These are phyloP conservation scores for Claviceps arundinis DNA, from an alignment of 2,329 filamentous ascomycete genomes.

Conservation along the genomic window DNA sequence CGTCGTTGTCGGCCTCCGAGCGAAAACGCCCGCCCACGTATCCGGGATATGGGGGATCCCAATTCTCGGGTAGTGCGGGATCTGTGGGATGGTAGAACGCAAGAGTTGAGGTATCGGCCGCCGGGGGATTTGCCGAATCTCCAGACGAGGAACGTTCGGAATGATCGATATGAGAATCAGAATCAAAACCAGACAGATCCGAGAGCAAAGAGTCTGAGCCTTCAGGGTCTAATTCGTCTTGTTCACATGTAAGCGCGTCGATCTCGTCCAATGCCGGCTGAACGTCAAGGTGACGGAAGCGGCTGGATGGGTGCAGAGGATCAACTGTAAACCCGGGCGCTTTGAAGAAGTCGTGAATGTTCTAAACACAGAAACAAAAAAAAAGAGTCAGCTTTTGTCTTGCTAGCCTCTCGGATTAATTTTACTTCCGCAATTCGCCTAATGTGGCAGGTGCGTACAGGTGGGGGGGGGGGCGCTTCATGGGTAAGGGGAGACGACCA, in stretches of 20 bases:
- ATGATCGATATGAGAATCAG: too few species aligned
- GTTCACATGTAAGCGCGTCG: background rate
- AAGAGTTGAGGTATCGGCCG: background rate
- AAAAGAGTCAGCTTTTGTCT: constrained; percentile 11
- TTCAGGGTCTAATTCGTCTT: background rate
- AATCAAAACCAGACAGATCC: background rate
- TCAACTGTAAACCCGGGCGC: constrained; percentile 6
- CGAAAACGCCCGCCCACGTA: background rate
- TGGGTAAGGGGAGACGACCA: background rate
- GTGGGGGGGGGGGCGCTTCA: background rate
- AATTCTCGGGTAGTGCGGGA: background rate
- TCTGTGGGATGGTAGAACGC: background rate
- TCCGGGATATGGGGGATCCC: background rate
- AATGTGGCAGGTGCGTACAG: background rate
- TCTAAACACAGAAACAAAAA: constrained; percentile 1
- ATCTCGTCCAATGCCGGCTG: constrained; percentile 1
- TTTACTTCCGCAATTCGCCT: constrained; percentile 6
- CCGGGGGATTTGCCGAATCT: background rate
- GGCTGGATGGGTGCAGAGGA: constrained; percentile 6
- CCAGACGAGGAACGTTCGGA: background rate
- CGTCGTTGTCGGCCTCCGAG: background rate
- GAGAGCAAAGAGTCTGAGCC: background rate
- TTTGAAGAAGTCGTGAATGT: constrained; percentile 11
- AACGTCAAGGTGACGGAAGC: constrained; percentile 5
- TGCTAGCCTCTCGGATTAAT: constrained; percentile 9